Evolutionary conservation across 2,329 filamentous ascomycete species (phyloP).

Genomic region (Helotiales sp.): DNA sequence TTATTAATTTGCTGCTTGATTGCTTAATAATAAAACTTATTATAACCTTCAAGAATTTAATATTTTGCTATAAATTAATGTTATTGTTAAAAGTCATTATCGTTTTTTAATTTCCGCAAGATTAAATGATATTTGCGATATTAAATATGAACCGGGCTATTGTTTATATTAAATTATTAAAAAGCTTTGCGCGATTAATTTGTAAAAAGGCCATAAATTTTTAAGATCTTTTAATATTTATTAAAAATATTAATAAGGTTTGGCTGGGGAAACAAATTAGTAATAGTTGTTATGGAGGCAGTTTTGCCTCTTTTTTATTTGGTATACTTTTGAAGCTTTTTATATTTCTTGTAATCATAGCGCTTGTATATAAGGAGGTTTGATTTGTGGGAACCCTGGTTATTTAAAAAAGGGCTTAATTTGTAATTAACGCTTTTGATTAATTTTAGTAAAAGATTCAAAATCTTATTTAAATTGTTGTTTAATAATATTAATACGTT

Average conservation of each 20-base stretch:
- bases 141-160: background rate
- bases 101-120: background rate
- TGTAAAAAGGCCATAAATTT: slow-evolving; percentile 1
- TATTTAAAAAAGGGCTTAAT: no score
- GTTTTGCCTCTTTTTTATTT: background rate
- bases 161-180: background rate
- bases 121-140: background rate
- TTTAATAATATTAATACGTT: no score
- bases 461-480: no score
- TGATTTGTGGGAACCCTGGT: no score
- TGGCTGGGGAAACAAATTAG: background rate
- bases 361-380: no score
- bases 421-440: no score
- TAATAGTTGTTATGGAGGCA: background rate
- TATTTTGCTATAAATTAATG: background rate
- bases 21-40: background rate
- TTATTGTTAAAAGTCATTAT: background rate
- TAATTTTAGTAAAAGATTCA: no score
- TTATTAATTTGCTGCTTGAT: background rate
- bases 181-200: background rate
- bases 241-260: background rate
- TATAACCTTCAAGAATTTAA: background rate
- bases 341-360: no score
- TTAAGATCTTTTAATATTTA: background rate
- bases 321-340: no score